Conservation (phyloP, 2,329 filamentous ascomycete genomes). For the Mariannaea sp. region DNA sequence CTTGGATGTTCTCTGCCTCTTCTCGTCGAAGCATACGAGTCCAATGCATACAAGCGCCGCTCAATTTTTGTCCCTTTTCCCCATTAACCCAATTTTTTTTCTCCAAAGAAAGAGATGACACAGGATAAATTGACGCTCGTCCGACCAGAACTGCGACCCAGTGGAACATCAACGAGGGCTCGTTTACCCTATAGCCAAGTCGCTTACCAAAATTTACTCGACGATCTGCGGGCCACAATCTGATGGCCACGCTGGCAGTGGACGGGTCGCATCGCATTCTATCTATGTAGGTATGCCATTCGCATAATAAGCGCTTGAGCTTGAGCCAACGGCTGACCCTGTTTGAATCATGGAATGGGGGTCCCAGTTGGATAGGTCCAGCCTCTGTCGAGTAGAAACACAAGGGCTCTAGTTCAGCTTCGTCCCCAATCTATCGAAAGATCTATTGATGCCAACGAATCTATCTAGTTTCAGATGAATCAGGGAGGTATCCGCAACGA, state of each 20-base stretch:
- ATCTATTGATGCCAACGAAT: neutral
- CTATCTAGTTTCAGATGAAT: neutral
- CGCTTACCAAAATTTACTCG: constrained; percentile 11
- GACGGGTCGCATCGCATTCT: constrained; percentile 24
- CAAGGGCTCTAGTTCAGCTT: neutral
- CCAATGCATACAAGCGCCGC: constrained; percentile 28
- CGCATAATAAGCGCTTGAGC: constrained; percentile 29
- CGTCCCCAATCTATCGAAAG: neutral
- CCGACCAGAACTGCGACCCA: constrained; percentile 25
- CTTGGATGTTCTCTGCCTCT: too few species aligned
- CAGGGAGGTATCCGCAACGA: neutral
- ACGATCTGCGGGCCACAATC: constrained; percentile 30
- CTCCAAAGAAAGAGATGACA: constrained; percentile 32
- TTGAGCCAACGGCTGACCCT: constrained; percentile 12
- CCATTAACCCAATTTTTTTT: too few species aligned
- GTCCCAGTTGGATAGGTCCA: constrained; percentile 22
- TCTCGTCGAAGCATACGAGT: constrained; percentile 9
- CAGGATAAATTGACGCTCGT: constrained; percentile 30
- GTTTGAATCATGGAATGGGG: constrained; percentile 6
- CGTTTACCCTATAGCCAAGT: constrained; percentile 33
- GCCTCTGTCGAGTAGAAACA: neutral
- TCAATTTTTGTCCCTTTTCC: too few species aligned
- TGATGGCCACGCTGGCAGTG: constrained; percentile 33
- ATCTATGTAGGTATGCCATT: too few species aligned
- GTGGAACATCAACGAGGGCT: constrained; percentile 25